Base-by-base conservation (phyloP, 768 basidiomycete species). In the Rhodotorula diobovata region DNA sequence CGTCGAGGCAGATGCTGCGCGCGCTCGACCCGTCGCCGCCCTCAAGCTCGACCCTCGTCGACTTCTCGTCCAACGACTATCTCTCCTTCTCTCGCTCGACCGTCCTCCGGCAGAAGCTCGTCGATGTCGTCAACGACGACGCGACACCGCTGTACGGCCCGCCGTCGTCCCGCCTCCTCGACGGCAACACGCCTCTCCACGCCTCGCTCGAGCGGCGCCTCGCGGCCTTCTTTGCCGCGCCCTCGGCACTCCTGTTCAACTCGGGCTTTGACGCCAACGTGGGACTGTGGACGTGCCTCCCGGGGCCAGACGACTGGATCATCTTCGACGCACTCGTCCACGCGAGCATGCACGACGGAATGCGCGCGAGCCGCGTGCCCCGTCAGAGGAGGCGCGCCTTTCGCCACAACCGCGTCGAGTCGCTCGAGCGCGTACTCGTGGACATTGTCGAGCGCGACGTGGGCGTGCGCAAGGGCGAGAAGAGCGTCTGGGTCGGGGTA, bases 261-360 rank as follows among this genome's bases (percentile, higher is more conserved):
- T 93, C 90, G 0, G 93, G 93, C 1, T 94, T 89, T 79, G 93
- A 95, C 80, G 92, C 93, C 16, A 98, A 95, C 78, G 89, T 88
- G 6, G 89, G 88, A 0, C 86, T 95, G 80, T 94, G 94, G 82
- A 83, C 90, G 0, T 85, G 86, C 56, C 80, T 96, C 0, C 93
- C 93, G 0, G 90, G 90, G 69, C 79, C 83, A 0, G 87, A 87
- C 20, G 94, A 98, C 78, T 85, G 85, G 57, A 80, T 96, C 54
- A 81, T 95, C 23, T 88, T 87, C 76, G 93, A 98, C 78, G 90
- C 90, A 74, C 86, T 90, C 75, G 88, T 95, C 58, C 94, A 96
- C 78, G 93, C 93, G 0, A 89, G 87, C 1, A 91, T 93, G 23
- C 91, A 93, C 79, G 93, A 96, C 76, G 93, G 94, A 15, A 85